phyloP scores from a whole-genome alignment of 305 asterid genomes.

The Fraxinus velutina region DNA sequence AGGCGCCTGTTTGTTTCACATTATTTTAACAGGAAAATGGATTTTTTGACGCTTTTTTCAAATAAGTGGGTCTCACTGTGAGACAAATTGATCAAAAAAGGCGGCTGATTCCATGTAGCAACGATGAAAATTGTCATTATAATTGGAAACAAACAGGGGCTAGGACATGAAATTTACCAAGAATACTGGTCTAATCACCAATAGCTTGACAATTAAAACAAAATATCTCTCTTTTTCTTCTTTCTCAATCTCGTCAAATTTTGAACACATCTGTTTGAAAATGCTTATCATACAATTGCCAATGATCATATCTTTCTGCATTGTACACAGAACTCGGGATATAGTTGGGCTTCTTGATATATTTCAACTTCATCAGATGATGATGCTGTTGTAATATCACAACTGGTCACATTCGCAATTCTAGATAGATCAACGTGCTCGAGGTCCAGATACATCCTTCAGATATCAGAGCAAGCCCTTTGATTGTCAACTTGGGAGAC shows the following conservation, averaged over 20 bases:
- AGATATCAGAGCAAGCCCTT: slow-evolving; percentile 61
- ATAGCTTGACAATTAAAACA: background rate
- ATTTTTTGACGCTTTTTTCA: too few relatives aligned
- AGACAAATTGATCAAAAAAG: too few relatives aligned
- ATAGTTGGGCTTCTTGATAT: slow-evolving; percentile 60
- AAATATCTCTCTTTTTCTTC: background rate
- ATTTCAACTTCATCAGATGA: slow-evolving; percentile 52
- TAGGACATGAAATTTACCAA: too few relatives aligned
- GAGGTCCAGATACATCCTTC: slow-evolving; percentile 56
- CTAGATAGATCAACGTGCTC: slow-evolving; percentile 70
- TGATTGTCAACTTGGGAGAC: slow-evolving; percentile 55
- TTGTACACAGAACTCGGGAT: slow-evolving; percentile 58
- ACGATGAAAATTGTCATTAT: too few relatives aligned
- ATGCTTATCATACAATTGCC: slow-evolving; percentile 77
- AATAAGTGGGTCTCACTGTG: too few relatives aligned
- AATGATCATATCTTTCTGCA: slow-evolving; percentile 69
- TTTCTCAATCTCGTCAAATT: slow-evolving; percentile 41
- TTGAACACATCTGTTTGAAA: slow-evolving; percentile 72
- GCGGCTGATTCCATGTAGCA: too few relatives aligned
- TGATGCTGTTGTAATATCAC: slow-evolving; percentile 49
- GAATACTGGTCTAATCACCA: background rate
- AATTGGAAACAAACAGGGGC: too few relatives aligned
- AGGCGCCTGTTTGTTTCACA: too few relatives aligned
- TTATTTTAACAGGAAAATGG: too few relatives aligned
- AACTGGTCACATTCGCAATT: slow-evolving; percentile 60